Conservation (phyloP, 1,284 basidiomycete species). For the Xerocomus nothofagi region DNA sequence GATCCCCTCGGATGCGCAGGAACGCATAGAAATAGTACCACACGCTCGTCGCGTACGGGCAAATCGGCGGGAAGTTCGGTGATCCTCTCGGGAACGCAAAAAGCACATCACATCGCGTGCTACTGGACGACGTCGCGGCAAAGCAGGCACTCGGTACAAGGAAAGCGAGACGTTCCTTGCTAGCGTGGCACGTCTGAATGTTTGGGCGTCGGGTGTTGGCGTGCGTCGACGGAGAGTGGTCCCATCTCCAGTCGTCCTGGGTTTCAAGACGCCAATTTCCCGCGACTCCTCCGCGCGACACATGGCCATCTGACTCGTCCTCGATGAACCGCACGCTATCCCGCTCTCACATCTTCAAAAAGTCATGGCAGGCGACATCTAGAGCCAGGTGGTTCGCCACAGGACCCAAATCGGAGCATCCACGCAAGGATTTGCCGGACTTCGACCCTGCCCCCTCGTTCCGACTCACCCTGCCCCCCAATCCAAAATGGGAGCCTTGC, state of each 20-base stretch:
- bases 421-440: conserved; percentile 6
- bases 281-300: neutral
- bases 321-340: no score
- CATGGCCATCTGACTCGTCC: neutral
- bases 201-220: no score
- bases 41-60: no score
- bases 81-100: conserved; percentile 6
- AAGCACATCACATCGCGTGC: neutral
- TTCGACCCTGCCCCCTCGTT: conserved; percentile 42
- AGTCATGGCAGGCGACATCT: neutral
- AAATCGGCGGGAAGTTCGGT: neutral
- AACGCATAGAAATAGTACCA: no score
- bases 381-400: neutral
- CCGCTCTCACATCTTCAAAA: conserved; percentile 3
- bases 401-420: neutral
- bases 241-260: conserved; percentile 17
- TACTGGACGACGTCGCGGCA: conserved; percentile 17
- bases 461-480: conserved; percentile 45
- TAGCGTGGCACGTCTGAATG: neutral
- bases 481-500: conserved; percentile 55
- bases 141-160: neutral
- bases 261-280: neutral
- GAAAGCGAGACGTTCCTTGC: conserved; percentile 1
- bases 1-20: conserved; percentile 24
- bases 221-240: no score